phyloP scores from a whole-genome alignment of 768 basidiomycete species.

The Tremella mesenterica region DNA sequence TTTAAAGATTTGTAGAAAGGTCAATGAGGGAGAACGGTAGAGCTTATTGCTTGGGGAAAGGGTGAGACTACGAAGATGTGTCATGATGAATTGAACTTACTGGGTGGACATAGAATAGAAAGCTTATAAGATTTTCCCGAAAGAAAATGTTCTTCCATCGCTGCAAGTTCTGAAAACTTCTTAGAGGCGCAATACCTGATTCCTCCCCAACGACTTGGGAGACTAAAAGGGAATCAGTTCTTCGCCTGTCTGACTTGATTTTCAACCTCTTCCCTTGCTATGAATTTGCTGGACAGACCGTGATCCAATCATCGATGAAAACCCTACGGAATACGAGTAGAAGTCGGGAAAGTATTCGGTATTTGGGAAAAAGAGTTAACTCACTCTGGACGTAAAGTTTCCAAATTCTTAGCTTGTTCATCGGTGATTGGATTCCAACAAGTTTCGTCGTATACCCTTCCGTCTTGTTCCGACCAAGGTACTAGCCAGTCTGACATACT shows the following conservation, averaged over 20 bases:
- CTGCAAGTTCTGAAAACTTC: not conserved
- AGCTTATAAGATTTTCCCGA: not conserved
- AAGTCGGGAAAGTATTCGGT: too few relatives aligned
- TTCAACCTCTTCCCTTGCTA: too few relatives aligned
- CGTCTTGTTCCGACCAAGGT: not conserved
- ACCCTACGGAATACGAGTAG: too few relatives aligned
- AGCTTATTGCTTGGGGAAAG: too few relatives aligned
- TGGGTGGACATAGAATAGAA: not conserved
- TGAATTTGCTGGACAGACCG: too few relatives aligned
- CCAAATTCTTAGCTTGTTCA: not conserved
- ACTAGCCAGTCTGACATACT: not conserved
- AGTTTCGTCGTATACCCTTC: not conserved
- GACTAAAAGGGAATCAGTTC: not conserved
- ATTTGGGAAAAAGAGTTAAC: too few relatives aligned
- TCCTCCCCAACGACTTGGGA: not conserved
- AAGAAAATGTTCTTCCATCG: not conserved
- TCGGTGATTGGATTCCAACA: not conserved
- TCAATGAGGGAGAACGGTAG: not conserved
- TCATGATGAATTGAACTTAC: too few relatives aligned
- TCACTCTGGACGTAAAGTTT: too few relatives aligned
- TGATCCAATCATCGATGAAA: too few relatives aligned
- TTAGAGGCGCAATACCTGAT: conserved; percentile 1
- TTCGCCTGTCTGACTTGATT: too few relatives aligned
- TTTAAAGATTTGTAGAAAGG: too few relatives aligned
- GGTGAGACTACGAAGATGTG: too few relatives aligned